Base-by-base conservation (phyloP, 495 filamentous ascomycete species). In the Opeltia flavorubescens region DNA sequence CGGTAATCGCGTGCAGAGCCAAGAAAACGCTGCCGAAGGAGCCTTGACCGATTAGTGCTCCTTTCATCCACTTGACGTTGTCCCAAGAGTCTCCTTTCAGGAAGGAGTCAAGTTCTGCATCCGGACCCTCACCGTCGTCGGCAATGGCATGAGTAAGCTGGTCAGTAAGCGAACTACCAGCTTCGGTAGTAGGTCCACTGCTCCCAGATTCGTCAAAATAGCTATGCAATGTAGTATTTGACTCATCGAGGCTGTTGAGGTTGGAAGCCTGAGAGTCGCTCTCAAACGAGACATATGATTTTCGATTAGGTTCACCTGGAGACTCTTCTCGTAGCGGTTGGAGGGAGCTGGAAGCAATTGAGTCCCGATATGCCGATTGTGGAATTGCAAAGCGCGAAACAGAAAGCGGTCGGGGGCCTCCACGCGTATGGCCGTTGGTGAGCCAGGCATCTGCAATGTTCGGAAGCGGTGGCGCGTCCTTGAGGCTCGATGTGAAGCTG, bases 21-120 rank as follows among this genome's bases (percentile, higher is more conserved):
- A 99, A 71, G 67, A 88, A 99, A 42, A 99, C 91, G 54, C 85
- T 89, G 56, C 91, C 91, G 56, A 99, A 99, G 38, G 87, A 94
- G 49, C 91, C 91, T 62, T 95, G 87, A 38, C 91, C 91, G 55
- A 99, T 99, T 40, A 96, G 66, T 12, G 88, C 86, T 57, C 91
- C 91, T 65, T 95, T 94, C 87, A 99, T 99, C 88, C 94, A 99
- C 59, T 89, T 87, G 65, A 87, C 80, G 34, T 91, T 84, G 48
- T 93, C 86, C 76, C 91, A 95, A 24, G 86, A 86, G 58, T 95
- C 89, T 28, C 86, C 86, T 31, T 86, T 81, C 31, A 95, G 70
- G 69, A 94, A 94, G 29, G 80, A 77, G 50, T 86, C 80, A 4
- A 89, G 69, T 45, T 80, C 81, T 53, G 79, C 78, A 55, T 87